Percentiles rank a stretch among this genome's conserved stretches.
phyloP scores from a whole-genome alignment of 2,329 filamentous ascomycete species.

The Botrytis tulipae region DNA sequence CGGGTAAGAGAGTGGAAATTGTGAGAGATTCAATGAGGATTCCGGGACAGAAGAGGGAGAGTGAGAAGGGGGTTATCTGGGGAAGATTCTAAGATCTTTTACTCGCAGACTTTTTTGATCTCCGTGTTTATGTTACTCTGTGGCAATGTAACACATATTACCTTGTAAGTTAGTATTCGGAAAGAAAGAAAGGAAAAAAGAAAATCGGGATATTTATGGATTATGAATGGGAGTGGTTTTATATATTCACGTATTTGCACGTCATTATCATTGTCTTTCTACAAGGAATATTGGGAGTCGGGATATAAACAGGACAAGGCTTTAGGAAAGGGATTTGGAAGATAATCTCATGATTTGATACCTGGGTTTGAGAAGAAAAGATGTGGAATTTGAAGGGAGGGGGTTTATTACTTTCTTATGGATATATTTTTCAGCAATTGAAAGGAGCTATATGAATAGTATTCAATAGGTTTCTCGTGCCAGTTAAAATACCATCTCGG shows the following conservation, averaged over 20 bases:
- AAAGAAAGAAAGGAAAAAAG: not conserved
- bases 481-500: not conserved
- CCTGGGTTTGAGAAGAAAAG: not conserved
- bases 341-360: not conserved
- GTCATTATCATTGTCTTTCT: not conserved
- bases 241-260: not conserved
- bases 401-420: not conserved
- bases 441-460: not conserved
- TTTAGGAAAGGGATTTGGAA: not conserved
- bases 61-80: constrained; percentile 4
- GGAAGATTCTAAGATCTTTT: not conserved
- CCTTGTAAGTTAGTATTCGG: not conserved
- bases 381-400: not conserved
- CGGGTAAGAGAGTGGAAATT: constrained; percentile 11
- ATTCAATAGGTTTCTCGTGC: not conserved
- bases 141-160: not conserved
- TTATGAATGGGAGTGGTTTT: not conserved
- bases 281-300: not conserved
- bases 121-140: not conserved
- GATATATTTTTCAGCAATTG: not conserved
- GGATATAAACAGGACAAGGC: not conserved
- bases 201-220: not conserved
- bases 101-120: not conserved
- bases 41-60: not conserved
- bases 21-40: not conserved